A percentile compares a stretch with the other conserved stretches of the same genome.
Conservation (phyloP, 176 grass and related monocot species). For the Bolboschoenus planiculmis region DNA sequence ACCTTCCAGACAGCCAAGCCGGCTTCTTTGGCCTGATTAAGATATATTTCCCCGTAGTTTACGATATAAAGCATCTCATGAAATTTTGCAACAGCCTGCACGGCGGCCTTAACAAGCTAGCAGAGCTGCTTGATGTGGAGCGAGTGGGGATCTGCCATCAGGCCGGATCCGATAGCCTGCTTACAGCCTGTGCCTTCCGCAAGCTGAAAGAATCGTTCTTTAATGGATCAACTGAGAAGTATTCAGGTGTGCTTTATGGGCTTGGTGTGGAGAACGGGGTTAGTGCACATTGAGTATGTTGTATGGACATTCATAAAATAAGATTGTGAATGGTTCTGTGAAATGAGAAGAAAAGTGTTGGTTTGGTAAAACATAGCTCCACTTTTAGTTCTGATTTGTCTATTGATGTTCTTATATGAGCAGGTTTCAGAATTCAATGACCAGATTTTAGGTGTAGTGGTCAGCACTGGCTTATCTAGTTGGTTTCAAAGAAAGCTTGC, state of each 20-base stretch:
- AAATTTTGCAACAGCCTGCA: constrained; percentile 98
- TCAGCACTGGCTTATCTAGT: not conserved
- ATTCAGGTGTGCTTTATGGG: constrained; percentile 91
- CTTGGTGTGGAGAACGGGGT: constrained; percentile 79
- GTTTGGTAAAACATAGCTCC: constrained; percentile 10
- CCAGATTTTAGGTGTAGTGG: not conserved
- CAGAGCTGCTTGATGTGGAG: constrained; percentile 86
- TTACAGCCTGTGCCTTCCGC: constrained; percentile 73
- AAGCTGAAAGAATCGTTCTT: constrained; percentile 88
- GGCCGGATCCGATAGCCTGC: constrained; percentile 84
- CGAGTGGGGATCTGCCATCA: constrained; percentile 90
- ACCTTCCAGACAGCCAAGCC: constrained; percentile 64
- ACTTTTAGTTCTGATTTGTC: constrained; percentile 3
- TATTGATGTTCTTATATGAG: not conserved
- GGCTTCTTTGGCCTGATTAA: constrained; percentile 80
- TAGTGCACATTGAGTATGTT: constrained; percentile 52
- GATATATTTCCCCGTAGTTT: constrained; percentile 85
- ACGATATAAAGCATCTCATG: constrained; percentile 97
- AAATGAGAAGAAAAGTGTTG: constrained; percentile 18
- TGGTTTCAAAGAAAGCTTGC: not conserved
- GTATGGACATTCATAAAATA: constrained; percentile 26
- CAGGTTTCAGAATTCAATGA: not conserved
- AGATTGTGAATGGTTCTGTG: constrained; percentile 24
- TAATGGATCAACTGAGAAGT: constrained; percentile 70
- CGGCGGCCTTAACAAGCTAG: constrained; percentile 89